phyloP scores from a whole-genome alignment of 352 stramenopile species.

The Peronosclerospora sorghi region DNA sequence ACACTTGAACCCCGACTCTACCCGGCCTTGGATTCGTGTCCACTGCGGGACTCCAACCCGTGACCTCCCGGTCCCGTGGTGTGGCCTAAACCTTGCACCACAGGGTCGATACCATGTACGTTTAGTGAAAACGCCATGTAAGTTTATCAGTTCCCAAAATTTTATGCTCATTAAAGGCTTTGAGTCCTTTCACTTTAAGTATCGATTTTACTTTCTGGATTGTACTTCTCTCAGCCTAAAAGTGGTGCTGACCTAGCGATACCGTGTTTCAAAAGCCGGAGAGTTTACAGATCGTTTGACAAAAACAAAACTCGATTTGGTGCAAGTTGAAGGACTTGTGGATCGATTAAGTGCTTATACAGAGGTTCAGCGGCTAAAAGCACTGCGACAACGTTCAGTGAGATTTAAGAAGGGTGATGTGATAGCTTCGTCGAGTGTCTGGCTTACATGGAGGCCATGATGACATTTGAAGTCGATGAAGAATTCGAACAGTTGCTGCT shows the following conservation, averaged over 20 bases:
- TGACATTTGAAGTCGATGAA: conserved; percentile 94
- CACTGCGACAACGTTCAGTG: conserved; percentile 85
- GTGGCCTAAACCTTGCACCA: no score
- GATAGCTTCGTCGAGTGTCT: conserved; percentile 85
- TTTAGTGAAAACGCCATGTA: no score
- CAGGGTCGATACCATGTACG: no score
- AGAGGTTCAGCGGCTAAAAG: conserved; percentile 86
- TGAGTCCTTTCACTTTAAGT: conserved; percentile 64
- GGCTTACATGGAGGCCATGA: conserved; percentile 93
- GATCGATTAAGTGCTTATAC: conserved; percentile 94
- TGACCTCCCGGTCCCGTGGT: no score
- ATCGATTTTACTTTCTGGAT: background rate
- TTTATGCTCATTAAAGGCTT: conserved; percentile 72
- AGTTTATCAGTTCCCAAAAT: no score
- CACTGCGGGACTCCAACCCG: no score
- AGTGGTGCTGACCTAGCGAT: conserved; percentile 34
- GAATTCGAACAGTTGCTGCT: conserved; percentile 76
- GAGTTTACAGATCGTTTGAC: conserved; percentile 97
- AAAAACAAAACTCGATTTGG: conserved; percentile 95
- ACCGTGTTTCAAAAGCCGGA: conserved; percentile 86
- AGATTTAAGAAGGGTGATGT: conserved; percentile 89
- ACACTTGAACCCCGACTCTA: no score
- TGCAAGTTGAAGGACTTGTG: conserved; percentile 93
- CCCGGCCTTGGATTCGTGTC: no score
- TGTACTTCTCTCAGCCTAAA: background rate